Percentiles rank a stretch among this genome's conserved stretches.
Conservation (phyloP, 176 grass and related monocot species). For the Oropetium thomaeum region DNA sequence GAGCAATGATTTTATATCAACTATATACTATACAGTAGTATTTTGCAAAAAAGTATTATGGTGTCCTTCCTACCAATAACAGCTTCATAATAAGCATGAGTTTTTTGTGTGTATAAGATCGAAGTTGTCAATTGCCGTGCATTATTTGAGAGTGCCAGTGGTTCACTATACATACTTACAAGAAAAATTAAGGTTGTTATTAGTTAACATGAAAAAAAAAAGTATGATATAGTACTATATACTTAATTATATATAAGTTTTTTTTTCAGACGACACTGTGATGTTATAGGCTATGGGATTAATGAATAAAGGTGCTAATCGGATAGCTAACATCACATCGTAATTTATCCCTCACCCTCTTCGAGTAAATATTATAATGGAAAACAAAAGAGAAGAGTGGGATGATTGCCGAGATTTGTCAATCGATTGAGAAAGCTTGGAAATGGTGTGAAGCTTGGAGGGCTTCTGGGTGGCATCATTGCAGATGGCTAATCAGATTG, state of each 20-base stretch:
- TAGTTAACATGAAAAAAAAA: not conserved
- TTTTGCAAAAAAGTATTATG: not conserved
- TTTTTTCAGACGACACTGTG: no score
- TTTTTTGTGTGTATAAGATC: not conserved
- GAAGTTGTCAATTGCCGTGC: not conserved
- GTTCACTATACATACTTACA: not conserved
- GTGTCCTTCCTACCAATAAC: not conserved
- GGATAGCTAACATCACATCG: not conserved
- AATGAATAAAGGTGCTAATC: not conserved
- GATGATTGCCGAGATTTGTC: slow-evolving; percentile 42
- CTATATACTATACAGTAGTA: no score
- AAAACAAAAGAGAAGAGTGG: not conserved
- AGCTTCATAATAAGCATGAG: not conserved
- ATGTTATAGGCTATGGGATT: not conserved
- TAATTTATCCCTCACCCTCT: not conserved
- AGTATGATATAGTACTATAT: no score
- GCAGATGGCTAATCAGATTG: slow-evolving; percentile 69
- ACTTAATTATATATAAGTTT: no score
- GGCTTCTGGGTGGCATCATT: slow-evolving; percentile 54
- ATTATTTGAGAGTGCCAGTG: not conserved
- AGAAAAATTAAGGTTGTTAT: not conserved
- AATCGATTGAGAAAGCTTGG: slow-evolving; percentile 27
- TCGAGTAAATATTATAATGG: not conserved
- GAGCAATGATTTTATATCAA: no score
- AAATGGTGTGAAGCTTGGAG: slow-evolving; percentile 14